Evolutionary conservation across 345 rosid species (phyloP).

Genomic region (Salix brachista): DNA sequence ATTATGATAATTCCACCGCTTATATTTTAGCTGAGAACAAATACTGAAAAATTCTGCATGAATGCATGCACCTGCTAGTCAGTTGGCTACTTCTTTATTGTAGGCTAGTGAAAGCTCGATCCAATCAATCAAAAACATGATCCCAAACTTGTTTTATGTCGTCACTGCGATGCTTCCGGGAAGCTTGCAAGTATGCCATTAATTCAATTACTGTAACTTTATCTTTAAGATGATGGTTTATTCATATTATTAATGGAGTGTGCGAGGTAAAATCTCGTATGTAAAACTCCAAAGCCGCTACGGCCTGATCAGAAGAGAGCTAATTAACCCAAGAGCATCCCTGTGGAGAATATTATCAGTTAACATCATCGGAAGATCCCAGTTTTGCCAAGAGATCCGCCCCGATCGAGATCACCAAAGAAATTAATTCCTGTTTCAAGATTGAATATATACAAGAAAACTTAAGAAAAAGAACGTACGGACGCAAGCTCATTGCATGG

Average conservation of each 20-base stretch:
- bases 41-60: not conserved
- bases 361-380: no score
- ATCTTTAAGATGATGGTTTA: not conserved
- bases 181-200: not conserved
- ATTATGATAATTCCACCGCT: constrained; percentile 1
- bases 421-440: not conserved
- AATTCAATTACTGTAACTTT: not conserved
- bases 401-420: no score
- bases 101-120: not conserved
- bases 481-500: not conserved
- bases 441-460: not conserved
- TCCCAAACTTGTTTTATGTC: constrained; percentile 14
- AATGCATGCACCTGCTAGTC: not conserved
- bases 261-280: no score
- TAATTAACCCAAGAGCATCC: no score
- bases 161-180: constrained; percentile 16
- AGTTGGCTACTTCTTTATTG: not conserved
- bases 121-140: constrained; percentile 18
- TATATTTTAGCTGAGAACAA: constrained; percentile 14
- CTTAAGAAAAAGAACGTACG: no score
- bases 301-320: no score
- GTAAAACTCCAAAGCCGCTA: no score
- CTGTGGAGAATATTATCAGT: no score
- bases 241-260: not conserved
- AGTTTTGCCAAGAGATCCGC: no score